Percentiles rank a stretch among this genome's conserved stretches.
These are phyloP conservation scores for Naematelia aurantialba DNA, from an alignment of 768 basidiomycete species.

Conservation along the genomic window DNA sequence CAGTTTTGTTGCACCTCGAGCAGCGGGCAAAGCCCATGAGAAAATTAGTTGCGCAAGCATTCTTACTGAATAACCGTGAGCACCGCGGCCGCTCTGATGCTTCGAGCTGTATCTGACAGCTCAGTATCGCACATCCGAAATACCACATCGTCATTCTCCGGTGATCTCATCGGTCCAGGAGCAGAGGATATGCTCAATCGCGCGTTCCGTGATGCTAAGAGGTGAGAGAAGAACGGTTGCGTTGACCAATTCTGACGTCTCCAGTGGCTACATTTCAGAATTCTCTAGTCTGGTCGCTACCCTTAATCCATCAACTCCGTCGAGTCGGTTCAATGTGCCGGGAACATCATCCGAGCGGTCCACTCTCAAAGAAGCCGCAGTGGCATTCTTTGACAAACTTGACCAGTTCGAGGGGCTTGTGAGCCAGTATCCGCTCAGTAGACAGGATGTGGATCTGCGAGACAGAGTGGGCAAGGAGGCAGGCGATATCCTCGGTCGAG, in stretches of 20 bases:
- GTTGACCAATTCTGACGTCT: no score
- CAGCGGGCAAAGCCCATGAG: slow-evolving; percentile 30
- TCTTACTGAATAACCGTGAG: slow-evolving; percentile 47
- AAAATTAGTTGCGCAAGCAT: slow-evolving; percentile 34
- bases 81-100: not conserved
- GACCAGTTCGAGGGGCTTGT: slow-evolving; percentile 38
- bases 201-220: slow-evolving; percentile 43
- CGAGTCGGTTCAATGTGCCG: slow-evolving; percentile 30
- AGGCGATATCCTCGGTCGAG: slow-evolving; percentile 25
- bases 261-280: slow-evolving; percentile 29
- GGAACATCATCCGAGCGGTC: slow-evolving; percentile 26
- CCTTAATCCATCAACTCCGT: slow-evolving; percentile 20
- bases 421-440: slow-evolving; percentile 34
- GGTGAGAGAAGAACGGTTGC: no score
- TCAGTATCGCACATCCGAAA: slow-evolving; percentile 48
- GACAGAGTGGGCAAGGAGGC: slow-evolving; percentile 37
- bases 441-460: slow-evolving; percentile 44
- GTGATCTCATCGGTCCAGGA: slow-evolving; percentile 43
- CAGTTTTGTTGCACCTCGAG: slow-evolving; percentile 34
- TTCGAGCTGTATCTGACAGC: not conserved
- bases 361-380: slow-evolving; percentile 40
- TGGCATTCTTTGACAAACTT: slow-evolving; percentile 39
- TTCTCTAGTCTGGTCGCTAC: slow-evolving; percentile 26
- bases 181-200: slow-evolving; percentile 47
- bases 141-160: slow-evolving; percentile 36